A percentile compares a stretch with the other conserved stretches of the same genome.
These are phyloP conservation scores for Kwoniella bestiolae DNA, from an alignment of 768 basidiomycete genomes.

Conservation along the genomic window DNA sequence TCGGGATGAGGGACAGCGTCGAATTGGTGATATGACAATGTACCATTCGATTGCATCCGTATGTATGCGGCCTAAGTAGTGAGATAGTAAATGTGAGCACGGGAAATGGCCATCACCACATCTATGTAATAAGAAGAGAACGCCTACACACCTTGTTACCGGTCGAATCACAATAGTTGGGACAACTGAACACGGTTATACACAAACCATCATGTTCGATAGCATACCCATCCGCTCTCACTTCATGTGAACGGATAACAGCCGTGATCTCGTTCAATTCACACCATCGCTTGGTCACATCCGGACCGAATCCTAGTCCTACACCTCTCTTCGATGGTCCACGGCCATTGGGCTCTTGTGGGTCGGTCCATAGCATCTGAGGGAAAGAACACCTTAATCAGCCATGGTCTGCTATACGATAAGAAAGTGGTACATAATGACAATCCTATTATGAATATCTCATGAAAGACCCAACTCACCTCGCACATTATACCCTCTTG, in stretches of 20 bases:
- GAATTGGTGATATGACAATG: constrained; percentile 71
- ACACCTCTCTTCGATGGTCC: constrained; percentile 99
- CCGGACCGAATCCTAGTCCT: constrained; percentile 93
- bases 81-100: not conserved
- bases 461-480: constrained; percentile 59
- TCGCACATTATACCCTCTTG: constrained; percentile 91
- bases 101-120: no score
- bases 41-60: constrained; percentile 77
- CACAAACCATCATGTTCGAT: constrained; percentile 92
- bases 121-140: not conserved
- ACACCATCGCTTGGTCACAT: constrained; percentile 89
- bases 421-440: no score
- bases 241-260: constrained; percentile 94
- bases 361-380: constrained; percentile 93
- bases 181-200: constrained; percentile 85
- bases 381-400: not conserved
- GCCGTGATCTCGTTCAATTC: constrained; percentile 81
- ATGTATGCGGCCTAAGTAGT: constrained; percentile 45
- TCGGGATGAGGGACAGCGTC: constrained; percentile 86
- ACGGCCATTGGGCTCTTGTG: constrained; percentile 82
- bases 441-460: no score
- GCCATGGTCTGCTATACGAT: not conserved
- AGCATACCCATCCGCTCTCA: constrained; percentile 88
- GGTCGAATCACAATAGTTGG: constrained; percentile 66
- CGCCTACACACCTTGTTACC: constrained; percentile 67